A percentile compares a stretch with the other conserved stretches of the same genome.
phyloP scores from a whole-genome alignment of 2,329 filamentous ascomycete species.

The Lecanosticta acicola region DNA sequence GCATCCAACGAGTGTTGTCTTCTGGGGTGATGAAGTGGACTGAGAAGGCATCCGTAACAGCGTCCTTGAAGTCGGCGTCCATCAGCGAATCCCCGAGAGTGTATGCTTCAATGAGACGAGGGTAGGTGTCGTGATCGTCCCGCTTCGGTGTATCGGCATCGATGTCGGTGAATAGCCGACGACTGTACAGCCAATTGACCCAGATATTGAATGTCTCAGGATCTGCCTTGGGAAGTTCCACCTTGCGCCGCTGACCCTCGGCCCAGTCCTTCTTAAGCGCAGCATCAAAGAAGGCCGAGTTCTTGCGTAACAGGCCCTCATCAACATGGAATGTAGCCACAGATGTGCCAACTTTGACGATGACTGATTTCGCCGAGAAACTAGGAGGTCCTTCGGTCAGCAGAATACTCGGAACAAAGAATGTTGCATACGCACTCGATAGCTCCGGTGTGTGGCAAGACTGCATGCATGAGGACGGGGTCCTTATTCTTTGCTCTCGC shows the following conservation, averaged over 20 bases:
- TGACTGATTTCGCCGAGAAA: conserved; percentile 2
- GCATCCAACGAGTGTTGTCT: neutral
- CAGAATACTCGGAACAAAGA: neutral
- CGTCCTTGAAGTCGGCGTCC: conserved; percentile 12
- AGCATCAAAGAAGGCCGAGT: conserved; percentile 9
- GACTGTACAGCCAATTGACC: conserved; percentile 19
- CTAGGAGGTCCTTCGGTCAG: conserved; percentile 2
- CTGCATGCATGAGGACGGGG: too few relatives aligned
- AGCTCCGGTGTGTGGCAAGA: neutral
- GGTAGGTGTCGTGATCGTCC: too few relatives aligned
- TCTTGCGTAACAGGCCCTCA: neutral
- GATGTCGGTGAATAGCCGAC: neutral
- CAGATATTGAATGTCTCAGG: conserved; percentile 14
- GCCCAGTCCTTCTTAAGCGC: conserved; percentile 14
- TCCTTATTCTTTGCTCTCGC: too few relatives aligned
- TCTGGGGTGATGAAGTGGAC: neutral
- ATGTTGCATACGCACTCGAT: neutral
- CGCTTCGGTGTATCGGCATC: conserved; percentile 4
- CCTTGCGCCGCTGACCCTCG: conserved; percentile 6
- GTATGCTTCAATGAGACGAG: conserved; percentile 2
- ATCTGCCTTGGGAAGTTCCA: conserved; percentile 12
- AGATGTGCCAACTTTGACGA: conserved; percentile 9
- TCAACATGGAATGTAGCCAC: conserved; percentile 4
- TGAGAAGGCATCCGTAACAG: conserved; percentile 20
- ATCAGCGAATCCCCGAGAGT: conserved; percentile 8